Base-by-base conservation (phyloP, 768 basidiomycete species). In the Amanita subjunquillea region DNA sequence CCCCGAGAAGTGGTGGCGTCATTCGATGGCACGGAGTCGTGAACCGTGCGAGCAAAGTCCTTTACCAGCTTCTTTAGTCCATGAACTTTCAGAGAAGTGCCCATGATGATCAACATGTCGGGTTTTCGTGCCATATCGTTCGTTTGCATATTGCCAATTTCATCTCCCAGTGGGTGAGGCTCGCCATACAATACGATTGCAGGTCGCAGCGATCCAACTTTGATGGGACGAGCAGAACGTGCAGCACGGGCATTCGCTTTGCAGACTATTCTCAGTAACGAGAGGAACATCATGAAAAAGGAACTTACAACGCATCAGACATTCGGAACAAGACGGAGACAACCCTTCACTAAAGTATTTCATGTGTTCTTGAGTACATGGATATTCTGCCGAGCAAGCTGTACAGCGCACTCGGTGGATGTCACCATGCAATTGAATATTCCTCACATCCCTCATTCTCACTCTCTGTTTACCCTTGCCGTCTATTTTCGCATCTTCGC, bases 131-230 rank as follows among this genome's bases (percentile, higher is more conserved):
- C 67, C 4, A 96, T 64, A 63, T 99, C 95, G 13, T 77, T 70
- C 3, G 79, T 71, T 58, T 93, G 87, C 1, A 96, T 85, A 40
- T 68, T 63, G 36, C 90, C 93, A 58, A 99, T 97, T 41, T 93
- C 88, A 57, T 97, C 93, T 2, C 91, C 91, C 27, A 90, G 74
- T 7, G 90, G 95, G 68, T 93, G 91, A 0, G 87, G 76, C 66
- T 99, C 95, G 62, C 94, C 91, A 65, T 99, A 99, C 2, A 99
- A 76, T 10, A 97, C 91, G 54, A 99, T 91, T 6, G 88, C 85
- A 5, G 95, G 95, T 9, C 95, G 85, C 10, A 99, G 80, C n/a
- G 75, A 81, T 13, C 95, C 94, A 40, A 92, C 74, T 54, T 79
- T 81, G 50, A 85, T 77, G 7, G 87, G 74, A 51, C 91, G 84